Percentiles rank a stretch among this genome's conserved stretches.
Evolutionary conservation across 441 rosid species (phyloP).

Genomic region (Pelargonium australe): DNA sequence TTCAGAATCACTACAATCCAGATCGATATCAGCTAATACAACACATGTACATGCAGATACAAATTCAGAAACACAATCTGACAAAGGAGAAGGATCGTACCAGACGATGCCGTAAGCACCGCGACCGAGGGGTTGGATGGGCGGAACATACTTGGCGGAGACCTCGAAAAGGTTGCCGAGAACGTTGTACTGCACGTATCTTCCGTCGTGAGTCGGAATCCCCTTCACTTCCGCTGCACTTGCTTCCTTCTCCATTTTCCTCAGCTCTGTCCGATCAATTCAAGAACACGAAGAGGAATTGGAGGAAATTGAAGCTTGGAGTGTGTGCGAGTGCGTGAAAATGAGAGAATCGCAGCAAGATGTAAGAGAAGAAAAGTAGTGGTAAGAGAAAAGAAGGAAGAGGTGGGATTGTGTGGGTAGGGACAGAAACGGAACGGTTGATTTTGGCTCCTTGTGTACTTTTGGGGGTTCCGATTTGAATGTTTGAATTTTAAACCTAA

Average conservation of each 20-base stretch:
- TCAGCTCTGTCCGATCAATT: no score
- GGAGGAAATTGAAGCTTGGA: not conserved
- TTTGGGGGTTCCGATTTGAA: not conserved
- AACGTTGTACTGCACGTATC: constrained; percentile 73
- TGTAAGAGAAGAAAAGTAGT: not conserved
- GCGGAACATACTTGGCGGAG: constrained; percentile 76
- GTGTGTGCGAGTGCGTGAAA: not conserved
- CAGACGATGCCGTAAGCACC: constrained; percentile 86
- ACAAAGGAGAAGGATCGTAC: constrained; percentile 23
- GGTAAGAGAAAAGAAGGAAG: not conserved
- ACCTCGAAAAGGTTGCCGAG: constrained; percentile 81
- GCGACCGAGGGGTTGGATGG: constrained; percentile 77
- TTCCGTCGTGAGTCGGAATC: constrained; percentile 70
- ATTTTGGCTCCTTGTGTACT: not conserved
- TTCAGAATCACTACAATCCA: not conserved
- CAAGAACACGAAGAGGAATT: not conserved
- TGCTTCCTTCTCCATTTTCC: constrained; percentile 2
- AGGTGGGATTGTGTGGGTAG: not conserved
- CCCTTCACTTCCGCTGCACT: constrained; percentile 47
- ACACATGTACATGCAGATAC: not conserved
- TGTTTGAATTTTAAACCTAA: constrained; percentile 1
- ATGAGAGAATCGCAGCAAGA: not conserved
- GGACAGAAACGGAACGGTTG: constrained; percentile 1
- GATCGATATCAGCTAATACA: not conserved
- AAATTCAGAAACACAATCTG: not conserved